A percentile compares a stretch with the other conserved stretches of the same genome.
phyloP scores from a whole-genome alignment of 768 basidiomycete genomes.

The Lactifluus subvellereus region DNA sequence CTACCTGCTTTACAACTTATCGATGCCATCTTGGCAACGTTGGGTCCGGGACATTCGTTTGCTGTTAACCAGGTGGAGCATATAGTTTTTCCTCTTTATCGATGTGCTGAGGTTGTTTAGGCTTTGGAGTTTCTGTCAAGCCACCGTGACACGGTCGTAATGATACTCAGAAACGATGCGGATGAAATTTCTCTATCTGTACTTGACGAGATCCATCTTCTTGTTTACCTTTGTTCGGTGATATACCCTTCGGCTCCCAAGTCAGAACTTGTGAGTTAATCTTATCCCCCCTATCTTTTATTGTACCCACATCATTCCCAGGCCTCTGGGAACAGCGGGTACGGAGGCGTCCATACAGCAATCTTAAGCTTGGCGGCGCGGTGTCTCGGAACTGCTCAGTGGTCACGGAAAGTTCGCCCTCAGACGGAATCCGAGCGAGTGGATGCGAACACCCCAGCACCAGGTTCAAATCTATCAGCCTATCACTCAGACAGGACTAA shows the following conservation, averaged over 20 bases:
- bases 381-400: conserved; percentile 55
- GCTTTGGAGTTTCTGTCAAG: conserved; percentile 74
- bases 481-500: conserved; percentile 10
- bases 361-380: conserved; percentile 70
- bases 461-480: conserved; percentile 38
- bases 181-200: conserved; percentile 56
- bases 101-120: conserved; percentile 34
- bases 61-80: conserved; percentile 59
- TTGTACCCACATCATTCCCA: conserved; percentile 23
- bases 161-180: conserved; percentile 71
- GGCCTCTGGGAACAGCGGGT: conserved; percentile 66
- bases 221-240: conserved; percentile 64
- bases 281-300: neutral
- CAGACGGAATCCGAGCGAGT: conserved; percentile 61
- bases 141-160: conserved; percentile 79
- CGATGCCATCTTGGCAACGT: conserved; percentile 67
- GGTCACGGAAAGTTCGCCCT: conserved; percentile 52
- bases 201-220: conserved; percentile 73
- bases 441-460: conserved; percentile 47
- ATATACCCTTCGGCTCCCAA: conserved; percentile 69
- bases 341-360: conserved; percentile 79
- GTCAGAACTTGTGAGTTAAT: conserved; percentile 63
- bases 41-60: conserved; percentile 62
- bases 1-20: conserved; percentile 83
- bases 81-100: neutral